Evolutionary conservation across 2,329 filamentous ascomycete species (phyloP).

Genomic region (Fusarium continuum): DNA sequence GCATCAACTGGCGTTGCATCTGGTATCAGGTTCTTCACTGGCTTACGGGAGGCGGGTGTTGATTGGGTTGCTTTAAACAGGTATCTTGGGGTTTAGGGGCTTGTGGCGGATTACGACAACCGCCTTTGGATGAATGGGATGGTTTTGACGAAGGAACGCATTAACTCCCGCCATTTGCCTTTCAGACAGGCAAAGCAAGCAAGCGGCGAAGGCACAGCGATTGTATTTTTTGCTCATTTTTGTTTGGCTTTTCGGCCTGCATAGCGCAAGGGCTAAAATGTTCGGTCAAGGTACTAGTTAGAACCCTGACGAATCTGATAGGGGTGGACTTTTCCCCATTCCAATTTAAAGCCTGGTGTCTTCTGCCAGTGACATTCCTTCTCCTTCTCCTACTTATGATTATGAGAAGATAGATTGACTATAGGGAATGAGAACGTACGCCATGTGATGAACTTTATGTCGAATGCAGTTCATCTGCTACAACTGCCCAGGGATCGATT

Average conservation of each 20-base stretch:
- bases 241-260: background rate
- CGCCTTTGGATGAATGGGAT: constrained; percentile 30
- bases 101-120: constrained; percentile 15
- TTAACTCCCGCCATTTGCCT: constrained; percentile 4
- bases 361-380: background rate
- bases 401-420: too few species aligned
- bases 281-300: constrained; percentile 9
- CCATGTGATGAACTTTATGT: too few species aligned
- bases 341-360: background rate
- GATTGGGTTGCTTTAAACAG: constrained; percentile 36
- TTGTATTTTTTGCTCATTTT: constrained; percentile 23
- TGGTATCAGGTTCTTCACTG: constrained; percentile 38
- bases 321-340: background rate
- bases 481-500: too few species aligned
- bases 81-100: constrained; percentile 29
- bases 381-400: too few species aligned
- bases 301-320: constrained; percentile 21
- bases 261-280: constrained; percentile 11
- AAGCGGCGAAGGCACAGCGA: constrained; percentile 28
- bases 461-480: too few species aligned
- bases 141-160: constrained; percentile 26
- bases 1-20: constrained; percentile 46
- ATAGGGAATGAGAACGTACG: too few species aligned
- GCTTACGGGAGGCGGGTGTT: constrained; percentile 38
- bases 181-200: constrained; percentile 17